phyloP scores from a whole-genome alignment of 2,329 filamentous ascomycete genomes.

The Sphaerulina musiva region DNA sequence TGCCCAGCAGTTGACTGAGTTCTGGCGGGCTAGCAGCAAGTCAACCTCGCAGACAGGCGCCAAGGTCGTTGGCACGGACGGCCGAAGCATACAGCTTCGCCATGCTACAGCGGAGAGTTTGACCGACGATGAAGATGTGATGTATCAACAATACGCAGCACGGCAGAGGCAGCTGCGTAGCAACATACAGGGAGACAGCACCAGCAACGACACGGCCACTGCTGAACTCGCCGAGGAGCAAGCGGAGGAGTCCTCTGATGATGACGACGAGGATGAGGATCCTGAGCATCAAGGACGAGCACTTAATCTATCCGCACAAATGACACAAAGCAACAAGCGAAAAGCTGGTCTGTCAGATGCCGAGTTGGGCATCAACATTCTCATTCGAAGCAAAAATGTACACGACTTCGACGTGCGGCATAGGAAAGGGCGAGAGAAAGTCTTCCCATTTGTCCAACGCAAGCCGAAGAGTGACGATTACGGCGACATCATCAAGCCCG shows the following conservation, averaged over 20 bases:
- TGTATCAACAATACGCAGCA: slow-evolving; percentile 89
- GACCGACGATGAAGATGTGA: slow-evolving; percentile 65
- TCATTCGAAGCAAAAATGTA: slow-evolving; percentile 75
- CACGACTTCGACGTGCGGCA: slow-evolving; percentile 88
- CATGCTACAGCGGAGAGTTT: slow-evolving; percentile 55
- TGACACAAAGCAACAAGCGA: slow-evolving; percentile 71
- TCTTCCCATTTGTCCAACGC: slow-evolving; percentile 81
- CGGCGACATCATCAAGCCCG: slow-evolving; percentile 85
- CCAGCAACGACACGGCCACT: slow-evolving; percentile 63
- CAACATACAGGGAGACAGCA: slow-evolving; percentile 64
- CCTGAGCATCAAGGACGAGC: slow-evolving; percentile 86
- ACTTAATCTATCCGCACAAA: slow-evolving; percentile 76
- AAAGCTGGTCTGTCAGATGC: slow-evolving; percentile 83
- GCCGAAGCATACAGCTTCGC: slow-evolving; percentile 45
- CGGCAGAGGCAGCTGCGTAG: slow-evolving; percentile 82
- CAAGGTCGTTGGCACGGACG: slow-evolving; percentile 44
- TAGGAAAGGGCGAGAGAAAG: slow-evolving; percentile 84
- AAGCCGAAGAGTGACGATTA: slow-evolving; percentile 81
- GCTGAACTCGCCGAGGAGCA: slow-evolving; percentile 61
- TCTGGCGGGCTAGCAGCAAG: slow-evolving; percentile 34
- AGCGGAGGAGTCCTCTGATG: slow-evolving; percentile 76
- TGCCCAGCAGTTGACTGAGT: slow-evolving; percentile 68
- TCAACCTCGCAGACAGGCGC: slow-evolving; percentile 39
- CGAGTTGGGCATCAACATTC: slow-evolving; percentile 83
- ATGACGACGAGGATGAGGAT: slow-evolving; percentile 84